Evolutionary conservation across 106 monocot genomes (phyloP), one percentile per base, ranked within the genome.

Genomic region (Chionographis japonica): DNA sequence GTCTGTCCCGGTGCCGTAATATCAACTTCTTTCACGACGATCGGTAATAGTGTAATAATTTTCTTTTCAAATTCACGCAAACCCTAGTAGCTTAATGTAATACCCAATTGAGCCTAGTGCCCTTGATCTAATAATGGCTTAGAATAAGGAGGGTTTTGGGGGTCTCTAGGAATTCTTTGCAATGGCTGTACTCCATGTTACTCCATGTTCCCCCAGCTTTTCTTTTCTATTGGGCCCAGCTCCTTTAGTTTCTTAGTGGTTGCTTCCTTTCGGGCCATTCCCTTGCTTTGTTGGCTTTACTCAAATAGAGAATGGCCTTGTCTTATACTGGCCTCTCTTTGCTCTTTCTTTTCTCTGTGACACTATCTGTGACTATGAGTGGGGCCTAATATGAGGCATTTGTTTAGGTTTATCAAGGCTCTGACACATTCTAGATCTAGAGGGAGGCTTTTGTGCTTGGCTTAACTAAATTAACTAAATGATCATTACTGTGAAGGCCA

Each of bases 131-230:
- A n/a, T n/a, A 60, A 60, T 38, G 60, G 15, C 54, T 54, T 54
- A 54, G 15, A 14, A 14, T 54, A 54, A 54, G 54, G 15, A n/a
- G 54, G 13, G 2, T 54, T 54, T 54, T 14, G n/a, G 54, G 15
- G 15, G 4, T 54, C 15, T 54, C 54, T 43, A 12, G 13, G 49
- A 52, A 37, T 61, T 66, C 12, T 57, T 67, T 72, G 60, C 60
- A 67, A 66, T 41, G 71, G 27, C 56, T 54, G 58, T 68, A 55
- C 60, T 68, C 61, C 73, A 68, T 79, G 73, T n/a, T 62, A 62
- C 67, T 68, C 79, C 79, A 79, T 79, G 79, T 79, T 74, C 73
- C 58, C 46, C 4, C 56, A 50, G 16, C 67, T 56, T 66, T 58
- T 35, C 58, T 60, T 52, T n/a, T n/a, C n/a, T 53, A 66, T 60